Base-by-base conservation (phyloP, 176 grass and related monocot genomes). In the Oryza coarctata region DNA sequence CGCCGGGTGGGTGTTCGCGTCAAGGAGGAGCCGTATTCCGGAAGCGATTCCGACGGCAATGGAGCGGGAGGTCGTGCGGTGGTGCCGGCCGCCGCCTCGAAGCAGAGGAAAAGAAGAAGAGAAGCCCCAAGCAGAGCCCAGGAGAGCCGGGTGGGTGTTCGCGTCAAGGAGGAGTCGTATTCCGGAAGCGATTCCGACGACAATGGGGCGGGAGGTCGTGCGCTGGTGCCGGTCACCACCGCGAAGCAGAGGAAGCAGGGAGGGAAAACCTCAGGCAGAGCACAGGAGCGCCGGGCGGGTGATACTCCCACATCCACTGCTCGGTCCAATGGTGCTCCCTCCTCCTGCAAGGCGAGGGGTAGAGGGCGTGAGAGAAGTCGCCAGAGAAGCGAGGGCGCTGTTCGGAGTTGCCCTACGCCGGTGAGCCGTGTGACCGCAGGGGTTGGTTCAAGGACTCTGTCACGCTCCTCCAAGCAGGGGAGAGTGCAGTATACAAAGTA, bases 361-460 rank as follows among this genome's bases (percentile, higher is more conserved):
- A 63, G 60, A 17, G 13, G 58, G 45, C 26, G 6, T 63, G 0
- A 1, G 41, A 41, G 13, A 74, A 33, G 20, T 4, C 33, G 25
- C 12, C 36, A 65, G 33, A 72, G 33, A 33, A 43, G 57, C 32
- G 2, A 30, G n/a, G 34, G 13, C 57, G 10, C 5, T 35, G 34
- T 14, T 1, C 36, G n/a, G 3, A 32, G 14, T 13, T 23, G 31
- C 25, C 13, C 31, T 18, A 12, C 23, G 6, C 76, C 38, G 47
- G 23, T 22, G 70, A 39, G 28, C 76, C 65, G 6, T n/a, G 3
- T 20, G 18, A 63, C 70, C 33, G 13, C 47, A 18, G 43, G 5
- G 18, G 63, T 80, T 15, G 76, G 62, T 20, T 84, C 82, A 11
- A 74, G 70, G 50, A 7, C 67, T 17, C 50, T 63, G 32, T 80